Base-by-base conservation (phyloP, 257 asterid genomes). In the Jasminum sambac region DNA sequence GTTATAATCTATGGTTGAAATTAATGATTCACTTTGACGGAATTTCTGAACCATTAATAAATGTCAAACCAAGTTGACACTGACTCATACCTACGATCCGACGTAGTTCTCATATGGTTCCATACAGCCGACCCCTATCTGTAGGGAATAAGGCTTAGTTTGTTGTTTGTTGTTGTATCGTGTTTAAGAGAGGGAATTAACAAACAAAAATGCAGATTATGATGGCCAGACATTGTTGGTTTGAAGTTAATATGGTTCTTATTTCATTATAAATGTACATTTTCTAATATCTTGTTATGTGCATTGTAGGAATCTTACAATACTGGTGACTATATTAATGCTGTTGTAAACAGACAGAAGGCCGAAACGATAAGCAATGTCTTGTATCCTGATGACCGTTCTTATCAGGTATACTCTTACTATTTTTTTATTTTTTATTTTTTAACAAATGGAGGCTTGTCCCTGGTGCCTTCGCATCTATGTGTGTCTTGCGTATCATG, bases 351-450 rank as follows among this genome's bases (percentile, higher is more conserved):
- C 71, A 73, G 83, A 59, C 88, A 83, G 69, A 83, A 83, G 73
- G 88, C 88, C 8, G 88, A 83, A 76, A 73, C 78, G 25, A 83
- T 83, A 63, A 83, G 88, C 77, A 80, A 78, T 64, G 83, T 83
- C 37, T 77, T 83, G 65, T 83, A 83, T 58, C 88, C 88, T 21
- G 85, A 83, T 70, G 88, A 83, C 46, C 88, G 85, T 78, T 78
- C 88, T 73, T 83, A 83, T 79, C 88, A 83, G 85, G 88, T 83
- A 57, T 34, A 39, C n/a, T n/a, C n/a, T n/a, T n/a, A n/a, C n/a
- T n/a, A n/a, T n/a, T n/a, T n/a, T n/a, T n/a, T n/a, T n/a, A n/a
- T n/a, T n/a, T n/a, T n/a, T n/a, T 64, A 14, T 36, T 39, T 70
- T 62, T 36, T n/a, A n/a, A n/a, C 24, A 66, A 44, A 16, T 21